A percentile compares a stretch with the other conserved stretches of the same genome.
phyloP scores from a whole-genome alignment of 1,139 yeast genomes.

The Arxiozyma slooffiae region DNA sequence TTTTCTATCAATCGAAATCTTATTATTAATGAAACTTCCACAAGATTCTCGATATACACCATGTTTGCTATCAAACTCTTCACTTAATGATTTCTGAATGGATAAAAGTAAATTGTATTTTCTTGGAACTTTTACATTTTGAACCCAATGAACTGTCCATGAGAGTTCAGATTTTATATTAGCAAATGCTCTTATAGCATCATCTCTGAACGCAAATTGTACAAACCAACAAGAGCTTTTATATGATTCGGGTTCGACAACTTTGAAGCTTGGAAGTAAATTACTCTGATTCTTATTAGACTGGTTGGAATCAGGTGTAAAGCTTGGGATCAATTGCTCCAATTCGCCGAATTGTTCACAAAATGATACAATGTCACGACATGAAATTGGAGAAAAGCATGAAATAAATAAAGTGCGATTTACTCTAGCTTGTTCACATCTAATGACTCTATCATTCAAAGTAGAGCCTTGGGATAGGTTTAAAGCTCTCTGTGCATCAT shows the following conservation, averaged over 20 bases:
- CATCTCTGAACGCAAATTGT: constrained; percentile 77
- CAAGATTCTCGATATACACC: not conserved
- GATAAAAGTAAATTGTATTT: constrained; percentile 16
- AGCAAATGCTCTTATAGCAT: constrained; percentile 82
- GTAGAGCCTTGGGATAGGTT: constrained; percentile 56
- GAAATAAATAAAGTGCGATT: constrained; percentile 66
- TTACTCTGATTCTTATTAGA: not conserved
- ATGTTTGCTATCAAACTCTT: not conserved
- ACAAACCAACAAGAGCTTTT: constrained; percentile 55
- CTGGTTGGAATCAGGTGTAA: constrained; percentile 22
- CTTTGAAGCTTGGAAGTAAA: not conserved
- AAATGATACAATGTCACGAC: constrained; percentile 32
- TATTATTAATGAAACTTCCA: constrained; percentile 8
- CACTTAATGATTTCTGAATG: constrained; percentile 3
- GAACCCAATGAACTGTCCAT: constrained; percentile 74
- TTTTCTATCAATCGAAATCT: constrained; percentile 50
- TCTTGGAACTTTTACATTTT: constrained; percentile 50
- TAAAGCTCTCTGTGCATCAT: constrained; percentile 63
- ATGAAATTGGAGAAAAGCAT: constrained; percentile 18
- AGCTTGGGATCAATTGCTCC: constrained; percentile 52
- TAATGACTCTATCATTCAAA: constrained; percentile 63
- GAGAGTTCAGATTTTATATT: constrained; percentile 43
- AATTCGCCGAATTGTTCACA: constrained; percentile 58
- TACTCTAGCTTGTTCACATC: constrained; percentile 88
- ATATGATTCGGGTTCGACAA: not conserved